Conservation (phyloP, 75 land plant species). For the Picea glauca region DNA sequence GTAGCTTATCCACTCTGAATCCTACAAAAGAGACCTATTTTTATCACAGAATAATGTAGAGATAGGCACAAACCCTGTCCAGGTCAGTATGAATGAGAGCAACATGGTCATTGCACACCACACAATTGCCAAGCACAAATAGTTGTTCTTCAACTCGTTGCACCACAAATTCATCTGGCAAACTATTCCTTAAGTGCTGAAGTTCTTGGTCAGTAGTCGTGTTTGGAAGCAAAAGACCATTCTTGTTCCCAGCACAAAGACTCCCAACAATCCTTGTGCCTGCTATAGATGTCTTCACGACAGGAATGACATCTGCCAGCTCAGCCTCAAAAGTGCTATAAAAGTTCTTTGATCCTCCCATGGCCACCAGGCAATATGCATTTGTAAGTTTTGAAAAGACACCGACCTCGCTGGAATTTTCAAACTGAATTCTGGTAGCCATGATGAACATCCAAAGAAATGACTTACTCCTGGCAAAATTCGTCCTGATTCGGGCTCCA, state of each 20-base stretch:
- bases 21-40: too few relatives aligned
- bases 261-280: slow-evolving; percentile 86
- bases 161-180: slow-evolving; percentile 91
- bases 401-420: slow-evolving; percentile 74
- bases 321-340: slow-evolving; percentile 72
- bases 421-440: slow-evolving; percentile 39
- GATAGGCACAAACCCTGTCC: slow-evolving; percentile 59
- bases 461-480: too few relatives aligned
- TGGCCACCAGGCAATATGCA: slow-evolving; percentile 79
- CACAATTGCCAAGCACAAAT: slow-evolving; percentile 94
- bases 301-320: slow-evolving; percentile 74
- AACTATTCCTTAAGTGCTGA: slow-evolving; percentile 83
- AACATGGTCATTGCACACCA: slow-evolving; percentile 93
- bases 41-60: too few relatives aligned
- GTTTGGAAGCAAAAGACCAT: slow-evolving; percentile 89
- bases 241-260: slow-evolving; percentile 88
- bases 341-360: slow-evolving; percentile 80
- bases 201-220: slow-evolving; percentile 97
- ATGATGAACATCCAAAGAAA: too few relatives aligned
- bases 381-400: slow-evolving; percentile 86
- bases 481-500: too few relatives aligned
- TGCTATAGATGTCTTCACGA: slow-evolving; percentile 73
- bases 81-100: slow-evolving; percentile 92
- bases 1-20: too few relatives aligned
- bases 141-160: slow-evolving; percentile 87